Base-by-base conservation (phyloP, 148 eudicot species). In the Vaccinium myrtillus region DNA sequence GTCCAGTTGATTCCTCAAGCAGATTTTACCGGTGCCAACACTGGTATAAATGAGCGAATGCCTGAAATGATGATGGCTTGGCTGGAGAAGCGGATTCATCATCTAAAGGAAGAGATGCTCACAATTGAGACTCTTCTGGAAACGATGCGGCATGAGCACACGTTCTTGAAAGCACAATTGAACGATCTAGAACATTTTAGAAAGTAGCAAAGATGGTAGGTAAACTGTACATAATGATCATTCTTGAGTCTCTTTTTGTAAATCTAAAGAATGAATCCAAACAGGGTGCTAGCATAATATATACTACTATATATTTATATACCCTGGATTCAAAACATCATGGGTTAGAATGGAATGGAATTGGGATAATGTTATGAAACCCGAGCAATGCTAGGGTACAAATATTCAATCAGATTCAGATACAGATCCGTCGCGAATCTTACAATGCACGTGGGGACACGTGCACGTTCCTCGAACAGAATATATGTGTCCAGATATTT, bases 81-180 rank as follows among this genome's bases (percentile, higher is more conserved):
- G 91, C 73, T 96, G 86, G 94, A 90, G 84, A 94, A 90, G 88
- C 92, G 94, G 78, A 90, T 94, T 46, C 87, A 89, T 84, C 87
- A 92, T 79, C 95, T 94, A 3, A 93, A 93, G 83, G 99, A 94
- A 69, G 99, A 96, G 91, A 91, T 96, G 98, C 86, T 85, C 74
- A 87, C 89, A 76, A 88, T 94, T 13, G 99, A 92, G 87, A 86
- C 92, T 53, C 78, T 92, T 78, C 92, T 96, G 32, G 98, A 95
- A 51, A 93, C 92, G 86, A 96, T 94, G 95, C 89, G 81, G 82
- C 86, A 88, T 15, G 98, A 96, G 80, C 95, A 93, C 53, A 46
- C 83, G 30, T 77, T 87, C 51, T 83, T 95, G 77, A 95, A 90
- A 89, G 83, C 86, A 32, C 93, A 91, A 79, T 75, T 95, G 80